A percentile compares a stretch with the other conserved stretches of the same genome.
phyloP scores from a whole-genome alignment of 1,139 yeast genomes.

The Yamadazyma atmosphaerica region DNA sequence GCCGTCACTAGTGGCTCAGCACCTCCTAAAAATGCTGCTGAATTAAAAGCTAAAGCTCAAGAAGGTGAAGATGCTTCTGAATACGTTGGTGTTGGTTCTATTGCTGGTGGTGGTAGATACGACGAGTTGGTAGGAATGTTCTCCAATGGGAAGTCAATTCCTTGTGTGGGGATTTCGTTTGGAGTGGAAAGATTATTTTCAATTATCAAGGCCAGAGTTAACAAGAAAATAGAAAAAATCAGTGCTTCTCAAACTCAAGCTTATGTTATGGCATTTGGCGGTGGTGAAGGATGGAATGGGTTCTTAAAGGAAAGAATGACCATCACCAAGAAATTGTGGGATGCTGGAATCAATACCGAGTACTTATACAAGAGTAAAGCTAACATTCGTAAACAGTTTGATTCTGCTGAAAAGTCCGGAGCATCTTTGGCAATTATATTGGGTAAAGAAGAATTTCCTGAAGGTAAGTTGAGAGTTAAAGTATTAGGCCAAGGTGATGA shows the following conservation, averaged over 20 bases:
- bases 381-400: constrained; percentile 92
- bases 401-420: constrained; percentile 94
- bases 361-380: constrained; percentile 90
- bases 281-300: constrained; percentile 95
- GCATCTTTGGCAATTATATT: constrained; percentile 88
- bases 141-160: constrained; percentile 88
- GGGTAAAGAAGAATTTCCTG: constrained; percentile 89
- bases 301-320: constrained; percentile 89
- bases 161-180: constrained; percentile 95
- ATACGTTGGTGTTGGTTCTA: constrained; percentile 96
- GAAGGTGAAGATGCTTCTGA: constrained; percentile 84
- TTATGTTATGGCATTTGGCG: constrained; percentile 96
- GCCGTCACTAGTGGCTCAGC: constrained; percentile 95
- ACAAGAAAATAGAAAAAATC: constrained; percentile 53
- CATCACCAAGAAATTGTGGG: constrained; percentile 81
- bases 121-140: constrained; percentile 97
- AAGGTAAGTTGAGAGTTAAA: constrained; percentile 83
- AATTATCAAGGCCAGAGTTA: constrained; percentile 73
- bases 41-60: constrained; percentile 56
- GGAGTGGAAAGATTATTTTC: constrained; percentile 96
- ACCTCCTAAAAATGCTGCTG: constrained; percentile 79
- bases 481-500: constrained; percentile 86
- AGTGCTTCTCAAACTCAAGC: constrained; percentile 90
- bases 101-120: constrained; percentile 98
- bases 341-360: constrained; percentile 85